These are phyloP conservation scores for Phaeosphaeria sp. DNA, from an alignment of 2,329 filamentous ascomycete species.

Conservation along the genomic window DNA sequence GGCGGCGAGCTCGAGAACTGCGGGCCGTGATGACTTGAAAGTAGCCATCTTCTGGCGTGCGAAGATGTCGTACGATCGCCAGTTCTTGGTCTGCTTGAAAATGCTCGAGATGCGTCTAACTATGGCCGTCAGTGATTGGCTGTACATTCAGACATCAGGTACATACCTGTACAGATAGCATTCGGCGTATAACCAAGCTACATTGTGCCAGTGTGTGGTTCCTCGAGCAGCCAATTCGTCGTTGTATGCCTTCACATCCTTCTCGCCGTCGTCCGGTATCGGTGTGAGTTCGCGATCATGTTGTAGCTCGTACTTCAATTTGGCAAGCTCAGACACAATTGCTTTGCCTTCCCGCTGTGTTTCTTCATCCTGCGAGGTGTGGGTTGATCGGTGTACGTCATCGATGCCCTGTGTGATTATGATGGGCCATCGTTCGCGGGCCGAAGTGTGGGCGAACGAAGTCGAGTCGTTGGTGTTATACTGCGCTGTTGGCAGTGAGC, in stretches of 20 bases:
- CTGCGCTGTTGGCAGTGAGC: conserved; percentile 61
- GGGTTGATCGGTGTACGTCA: conserved; percentile 82
- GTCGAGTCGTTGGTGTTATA: conserved; percentile 81
- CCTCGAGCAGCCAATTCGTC: conserved; percentile 78
- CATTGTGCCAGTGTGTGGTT: conserved; percentile 79
- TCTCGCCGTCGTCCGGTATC: conserved; percentile 75
- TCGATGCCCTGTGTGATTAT: conserved; percentile 95
- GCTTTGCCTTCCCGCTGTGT: conserved; percentile 82
- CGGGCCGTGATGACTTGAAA: conserved; percentile 88
- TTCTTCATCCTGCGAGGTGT: conserved; percentile 64
- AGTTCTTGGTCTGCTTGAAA: conserved; percentile 79
- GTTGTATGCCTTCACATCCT: conserved; percentile 84
- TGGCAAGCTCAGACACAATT: conserved; percentile 79
- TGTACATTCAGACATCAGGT: neutral
- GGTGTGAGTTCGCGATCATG: conserved; percentile 83
- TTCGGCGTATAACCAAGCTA: conserved; percentile 89
- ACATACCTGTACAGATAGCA: conserved; percentile 87
- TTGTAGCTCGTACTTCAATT: conserved; percentile 92
- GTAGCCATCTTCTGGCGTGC: conserved; percentile 88
- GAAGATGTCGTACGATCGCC: conserved; percentile 92
- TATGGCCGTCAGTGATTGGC: conserved; percentile 32
- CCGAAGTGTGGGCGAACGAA: conserved; percentile 88
- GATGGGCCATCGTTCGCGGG: conserved; percentile 87
- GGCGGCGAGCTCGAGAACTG: conserved; percentile 81
- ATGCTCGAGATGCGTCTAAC: conserved; percentile 77